Conservation (phyloP, 352 stramenopile genomes). For the Globisporangium paroecandrum region DNA sequence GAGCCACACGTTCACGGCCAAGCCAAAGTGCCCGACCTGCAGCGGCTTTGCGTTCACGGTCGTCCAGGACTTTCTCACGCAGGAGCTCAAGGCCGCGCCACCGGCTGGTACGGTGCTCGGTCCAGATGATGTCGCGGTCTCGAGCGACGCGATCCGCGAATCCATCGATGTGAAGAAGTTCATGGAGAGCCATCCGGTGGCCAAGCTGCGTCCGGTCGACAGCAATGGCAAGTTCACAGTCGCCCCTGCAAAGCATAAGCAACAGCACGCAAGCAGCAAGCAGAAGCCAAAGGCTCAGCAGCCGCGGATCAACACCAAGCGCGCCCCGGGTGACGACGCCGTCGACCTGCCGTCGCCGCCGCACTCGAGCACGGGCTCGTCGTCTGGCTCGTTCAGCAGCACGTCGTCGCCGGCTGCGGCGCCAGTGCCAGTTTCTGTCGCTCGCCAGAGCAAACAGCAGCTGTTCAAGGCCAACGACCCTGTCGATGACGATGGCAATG, state of each 20-base stretch:
- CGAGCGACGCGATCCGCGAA: conserved; percentile 46
- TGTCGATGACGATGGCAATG: background rate
- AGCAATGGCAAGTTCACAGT: conserved; percentile 61
- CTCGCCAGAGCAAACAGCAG: conserved; percentile 2
- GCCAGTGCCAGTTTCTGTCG: background rate
- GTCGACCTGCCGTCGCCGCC: conserved; percentile 11
- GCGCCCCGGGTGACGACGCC: background rate
- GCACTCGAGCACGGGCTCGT: conserved; percentile 22
- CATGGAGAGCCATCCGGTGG: conserved; percentile 40
- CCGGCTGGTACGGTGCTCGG: conserved; percentile 2
- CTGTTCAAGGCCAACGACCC: background rate
- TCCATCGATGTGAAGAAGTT: conserved; percentile 80
- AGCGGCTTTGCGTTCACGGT: conserved; percentile 66
- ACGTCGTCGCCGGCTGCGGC: conserved; percentile 9
- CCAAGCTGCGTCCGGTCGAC: conserved; percentile 48
- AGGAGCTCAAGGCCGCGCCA: conserved; percentile 21
- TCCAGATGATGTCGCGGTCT: conserved; percentile 13
- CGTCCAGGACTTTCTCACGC: conserved; percentile 76
- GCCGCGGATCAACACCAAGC: conserved; percentile 5
- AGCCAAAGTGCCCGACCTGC: conserved; percentile 80
- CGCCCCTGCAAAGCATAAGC: conserved; percentile 15
- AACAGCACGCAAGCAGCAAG: conserved; percentile 2
- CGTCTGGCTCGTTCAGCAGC: conserved; percentile 16
- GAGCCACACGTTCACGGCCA: conserved; percentile 78
- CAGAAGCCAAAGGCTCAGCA: background rate